Conservation (phyloP, 2,329 filamentous ascomycete genomes). For the Trichoderma gracile region DNA sequence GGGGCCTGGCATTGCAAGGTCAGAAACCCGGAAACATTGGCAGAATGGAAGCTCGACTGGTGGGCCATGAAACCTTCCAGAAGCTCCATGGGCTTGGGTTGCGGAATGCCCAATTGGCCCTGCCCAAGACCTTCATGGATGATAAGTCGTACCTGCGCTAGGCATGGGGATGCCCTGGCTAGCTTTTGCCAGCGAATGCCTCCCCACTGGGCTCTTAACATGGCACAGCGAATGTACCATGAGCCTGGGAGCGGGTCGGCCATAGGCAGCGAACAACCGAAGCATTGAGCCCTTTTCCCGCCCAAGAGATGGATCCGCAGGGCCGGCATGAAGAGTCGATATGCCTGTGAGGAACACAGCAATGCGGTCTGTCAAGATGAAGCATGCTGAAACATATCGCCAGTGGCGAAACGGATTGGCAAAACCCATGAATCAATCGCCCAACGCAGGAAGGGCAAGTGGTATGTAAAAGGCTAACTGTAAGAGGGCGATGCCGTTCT, state of each 20-base stretch:
- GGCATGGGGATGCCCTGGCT: slow-evolving; percentile 24
- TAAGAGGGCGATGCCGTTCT: neutral
- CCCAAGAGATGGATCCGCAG: neutral
- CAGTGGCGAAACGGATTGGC: slow-evolving; percentile 4
- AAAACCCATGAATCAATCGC: neutral
- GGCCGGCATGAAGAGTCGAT: slow-evolving; percentile 8
- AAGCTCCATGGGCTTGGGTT: slow-evolving; percentile 27
- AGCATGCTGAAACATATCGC: slow-evolving; percentile 12
- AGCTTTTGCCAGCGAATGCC: slow-evolving; percentile 15
- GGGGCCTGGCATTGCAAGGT: slow-evolving; percentile 10
- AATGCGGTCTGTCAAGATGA: slow-evolving; percentile 13
- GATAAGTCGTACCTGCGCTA: slow-evolving; percentile 28
- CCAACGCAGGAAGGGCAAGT: neutral
- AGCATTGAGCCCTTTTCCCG: slow-evolving; percentile 21
- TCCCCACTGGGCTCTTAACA: slow-evolving; percentile 13
- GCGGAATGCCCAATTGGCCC: slow-evolving; percentile 25
- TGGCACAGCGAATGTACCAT: slow-evolving; percentile 20
- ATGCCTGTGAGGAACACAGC: slow-evolving; percentile 4
- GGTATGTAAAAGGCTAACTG: neutral
- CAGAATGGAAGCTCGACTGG: slow-evolving; percentile 15
- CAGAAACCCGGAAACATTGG: slow-evolving; percentile 21
- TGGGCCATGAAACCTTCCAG: slow-evolving; percentile 30
- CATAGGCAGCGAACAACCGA: slow-evolving; percentile 21
- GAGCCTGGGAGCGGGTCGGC: slow-evolving; percentile 23
- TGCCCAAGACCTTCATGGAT: slow-evolving; percentile 12